Evolutionary conservation across 1,284 basidiomycete species (phyloP).

Genomic region (Cryptococcus sp.): DNA sequence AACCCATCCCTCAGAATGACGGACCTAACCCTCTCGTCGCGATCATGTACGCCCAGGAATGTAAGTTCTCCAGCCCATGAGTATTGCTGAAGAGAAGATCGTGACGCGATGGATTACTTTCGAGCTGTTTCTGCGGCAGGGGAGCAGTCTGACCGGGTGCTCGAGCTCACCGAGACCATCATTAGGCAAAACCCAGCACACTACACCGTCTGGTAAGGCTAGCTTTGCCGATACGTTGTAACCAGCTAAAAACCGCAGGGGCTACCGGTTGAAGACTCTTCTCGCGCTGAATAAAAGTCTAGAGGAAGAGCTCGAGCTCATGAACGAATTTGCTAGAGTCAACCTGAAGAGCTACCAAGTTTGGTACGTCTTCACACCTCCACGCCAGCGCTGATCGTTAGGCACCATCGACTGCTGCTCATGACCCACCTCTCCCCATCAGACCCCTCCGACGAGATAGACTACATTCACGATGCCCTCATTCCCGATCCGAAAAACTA

Average conservation of each 20-base stretch:
- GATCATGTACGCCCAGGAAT: constrained; percentile 80
- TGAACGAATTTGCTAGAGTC: constrained; percentile 74
- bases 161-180: constrained; percentile 76
- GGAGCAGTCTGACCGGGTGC: constrained; percentile 71
- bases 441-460: constrained; percentile 58
- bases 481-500: constrained; percentile 83
- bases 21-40: constrained; percentile 68
- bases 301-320: constrained; percentile 66
- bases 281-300: constrained; percentile 62
- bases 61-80: constrained; percentile 52
- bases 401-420: constrained; percentile 82
- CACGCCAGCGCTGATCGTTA: constrained; percentile 13
- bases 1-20: constrained; percentile 75
- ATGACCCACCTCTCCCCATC: constrained; percentile 54
- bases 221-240: not conserved
- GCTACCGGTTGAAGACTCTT: constrained; percentile 77
- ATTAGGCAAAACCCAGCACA: constrained; percentile 86
- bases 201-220: constrained; percentile 84
- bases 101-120: constrained; percentile 86
- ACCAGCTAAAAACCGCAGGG: not conserved
- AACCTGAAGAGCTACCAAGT: constrained; percentile 93
- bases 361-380: constrained; percentile 54
- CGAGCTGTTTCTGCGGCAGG: constrained; percentile 67
- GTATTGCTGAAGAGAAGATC: constrained; percentile 55
- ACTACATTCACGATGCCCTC: constrained; percentile 68